phyloP scores from a whole-genome alignment of 75 land plant genomes.

The Pinus taeda region DNA sequence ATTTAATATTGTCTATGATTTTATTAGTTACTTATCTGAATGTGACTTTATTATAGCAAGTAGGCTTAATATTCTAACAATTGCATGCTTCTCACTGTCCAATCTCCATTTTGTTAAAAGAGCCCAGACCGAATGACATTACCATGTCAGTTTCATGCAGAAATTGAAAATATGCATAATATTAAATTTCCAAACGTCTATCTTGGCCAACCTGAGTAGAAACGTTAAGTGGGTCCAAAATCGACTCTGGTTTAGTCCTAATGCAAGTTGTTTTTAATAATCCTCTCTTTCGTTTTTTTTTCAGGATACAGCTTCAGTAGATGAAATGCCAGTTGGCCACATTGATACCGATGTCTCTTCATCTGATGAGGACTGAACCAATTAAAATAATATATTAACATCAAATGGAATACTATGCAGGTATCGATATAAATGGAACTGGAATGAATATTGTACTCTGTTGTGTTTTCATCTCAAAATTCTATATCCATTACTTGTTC shows the following conservation, averaged over 20 bases:
- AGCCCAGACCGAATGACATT: not conserved
- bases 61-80: too few relatives aligned
- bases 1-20: too few relatives aligned
- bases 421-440: not conserved
- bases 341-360: slow-evolving; percentile 1
- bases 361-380: slow-evolving; percentile 5
- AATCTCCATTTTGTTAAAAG: not conserved
- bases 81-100: not conserved
- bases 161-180: not conserved
- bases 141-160: not conserved
- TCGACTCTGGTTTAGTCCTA: not conserved
- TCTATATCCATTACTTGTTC: not conserved
- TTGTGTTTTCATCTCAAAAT: not conserved
- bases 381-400: not conserved
- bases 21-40: too few relatives aligned
- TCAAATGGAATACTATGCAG: not conserved
- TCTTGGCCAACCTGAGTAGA: not conserved
- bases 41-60: too few relatives aligned
- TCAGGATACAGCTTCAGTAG: not conserved
- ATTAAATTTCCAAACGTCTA: not conserved
- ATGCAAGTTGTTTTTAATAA: not conserved
- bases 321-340: slow-evolving; percentile 4
- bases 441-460: not conserved
- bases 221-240: not conserved
- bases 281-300: not conserved